A percentile compares a stretch with the other conserved stretches of the same genome.
These are phyloP conservation scores for Mortierella antarctica DNA, from an alignment of 192 early-diverging fungal species.

Conservation along the genomic window DNA sequence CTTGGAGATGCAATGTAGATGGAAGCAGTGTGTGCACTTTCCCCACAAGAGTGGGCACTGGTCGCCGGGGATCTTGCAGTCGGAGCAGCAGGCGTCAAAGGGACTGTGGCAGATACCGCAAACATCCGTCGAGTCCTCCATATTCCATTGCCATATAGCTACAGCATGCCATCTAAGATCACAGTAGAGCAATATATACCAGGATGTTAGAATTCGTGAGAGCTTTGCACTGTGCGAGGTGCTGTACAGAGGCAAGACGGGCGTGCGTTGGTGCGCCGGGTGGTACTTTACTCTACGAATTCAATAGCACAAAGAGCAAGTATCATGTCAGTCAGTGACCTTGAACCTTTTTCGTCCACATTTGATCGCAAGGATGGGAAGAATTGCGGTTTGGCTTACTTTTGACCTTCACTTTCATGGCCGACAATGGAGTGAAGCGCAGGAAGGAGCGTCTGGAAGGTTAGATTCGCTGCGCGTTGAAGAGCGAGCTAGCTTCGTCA, in stretches of 20 bases:
- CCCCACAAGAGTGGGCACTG: conserved; percentile 91
- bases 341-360: background rate
- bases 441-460: background rate
- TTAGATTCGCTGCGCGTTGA: background rate
- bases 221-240: background rate
- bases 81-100: conserved; percentile 88
- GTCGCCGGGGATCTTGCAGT: conserved; percentile 88
- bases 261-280: too few relatives aligned
- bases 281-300: too few relatives aligned
- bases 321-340: background rate
- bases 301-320: too few relatives aligned
- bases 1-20: conserved; percentile 92
- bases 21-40: conserved; percentile 92
- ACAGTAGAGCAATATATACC: background rate
- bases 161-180: conserved; percentile 76
- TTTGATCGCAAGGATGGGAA: too few relatives aligned
- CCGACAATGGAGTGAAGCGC: background rate
- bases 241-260: too few relatives aligned
- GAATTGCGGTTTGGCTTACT: conserved; percentile 6
- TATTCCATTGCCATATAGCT: conserved; percentile 91
- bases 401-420: conserved; percentile 47
- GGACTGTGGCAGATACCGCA: conserved; percentile 92
- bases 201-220: background rate
- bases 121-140: conserved; percentile 82
- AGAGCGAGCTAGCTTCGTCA: too few relatives aligned